These are phyloP conservation scores for Cryptococcus wingfieldii DNA, from an alignment of 1,284 basidiomycete species.

Conservation along the genomic window DNA sequence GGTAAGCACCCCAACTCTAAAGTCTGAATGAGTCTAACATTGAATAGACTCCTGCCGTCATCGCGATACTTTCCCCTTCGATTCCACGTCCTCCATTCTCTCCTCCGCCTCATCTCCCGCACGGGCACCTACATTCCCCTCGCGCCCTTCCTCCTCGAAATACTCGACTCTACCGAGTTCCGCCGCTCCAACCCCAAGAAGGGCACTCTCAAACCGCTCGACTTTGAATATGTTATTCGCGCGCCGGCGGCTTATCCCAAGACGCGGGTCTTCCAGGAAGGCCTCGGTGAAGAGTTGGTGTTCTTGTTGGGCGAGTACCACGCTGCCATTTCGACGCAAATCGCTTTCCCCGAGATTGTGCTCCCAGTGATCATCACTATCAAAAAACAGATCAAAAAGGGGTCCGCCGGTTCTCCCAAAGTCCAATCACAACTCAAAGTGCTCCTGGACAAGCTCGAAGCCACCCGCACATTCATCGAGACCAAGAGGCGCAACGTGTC, in stretches of 20 bases:
- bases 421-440: conserved; percentile 58
- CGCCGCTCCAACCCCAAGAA: conserved; percentile 70
- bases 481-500: conserved; percentile 61
- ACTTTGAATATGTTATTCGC: conserved; percentile 82
- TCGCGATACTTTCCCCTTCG: conserved; percentile 76
- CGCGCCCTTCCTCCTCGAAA: conserved; percentile 76
- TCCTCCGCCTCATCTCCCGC: conserved; percentile 67
- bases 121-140: conserved; percentile 86
- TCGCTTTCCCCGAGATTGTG: conserved; percentile 89
- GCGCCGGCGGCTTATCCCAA: conserved; percentile 83
- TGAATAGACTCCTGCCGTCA: conserved; percentile 70
- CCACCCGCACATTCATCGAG: conserved; percentile 73
- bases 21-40: not conserved
- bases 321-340: conserved; percentile 60
- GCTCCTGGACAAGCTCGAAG: conserved; percentile 77
- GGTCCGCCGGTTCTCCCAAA: conserved; percentile 51
- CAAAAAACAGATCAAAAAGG: conserved; percentile 64
- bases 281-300: conserved; percentile 73
- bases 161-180: conserved; percentile 73
- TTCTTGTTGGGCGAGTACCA: conserved; percentile 78
- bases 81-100: conserved; percentile 67
- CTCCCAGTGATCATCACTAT: conserved; percentile 76
- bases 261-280: conserved; percentile 81
- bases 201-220: conserved; percentile 83
- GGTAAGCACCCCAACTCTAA: conserved; percentile 55